phyloP scores from a whole-genome alignment of 805 yeast genomes.

The Yarrowia sp. region DNA sequence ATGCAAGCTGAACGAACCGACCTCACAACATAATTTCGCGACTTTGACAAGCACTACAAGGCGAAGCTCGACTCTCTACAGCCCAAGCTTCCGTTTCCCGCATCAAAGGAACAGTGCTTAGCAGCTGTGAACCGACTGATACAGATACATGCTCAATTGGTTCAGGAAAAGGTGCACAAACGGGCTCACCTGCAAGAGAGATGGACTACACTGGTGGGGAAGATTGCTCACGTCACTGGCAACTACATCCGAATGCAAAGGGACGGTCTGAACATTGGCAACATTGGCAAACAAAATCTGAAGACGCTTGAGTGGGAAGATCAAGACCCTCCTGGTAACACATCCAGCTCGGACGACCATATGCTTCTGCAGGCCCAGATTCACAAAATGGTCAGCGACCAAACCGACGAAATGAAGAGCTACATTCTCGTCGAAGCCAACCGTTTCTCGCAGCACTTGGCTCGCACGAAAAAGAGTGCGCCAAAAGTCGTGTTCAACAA shows the following conservation, averaged over 20 bases:
- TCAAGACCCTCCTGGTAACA: too few relatives aligned
- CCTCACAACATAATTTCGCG: too few relatives aligned
- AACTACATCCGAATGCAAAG: not conserved
- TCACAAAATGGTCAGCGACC: not conserved
- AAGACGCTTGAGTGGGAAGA: too few relatives aligned
- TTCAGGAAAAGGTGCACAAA: not conserved
- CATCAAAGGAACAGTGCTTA: not conserved
- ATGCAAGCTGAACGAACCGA: too few relatives aligned
- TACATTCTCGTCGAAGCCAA: not conserved
- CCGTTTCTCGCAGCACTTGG: not conserved
- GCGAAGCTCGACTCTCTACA: not conserved
- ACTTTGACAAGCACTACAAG: not conserved
- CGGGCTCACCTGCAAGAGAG: not conserved
- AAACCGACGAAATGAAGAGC: not conserved
- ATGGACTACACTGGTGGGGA: not conserved
- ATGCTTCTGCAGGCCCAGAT: not conserved
- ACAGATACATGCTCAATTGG: not conserved
- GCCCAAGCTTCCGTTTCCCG: not conserved
- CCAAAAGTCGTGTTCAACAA: not conserved
- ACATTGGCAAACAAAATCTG: not conserved
- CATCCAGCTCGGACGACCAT: too few relatives aligned
- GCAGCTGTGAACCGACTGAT: not conserved
- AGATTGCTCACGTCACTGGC: not conserved
- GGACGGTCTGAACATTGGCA: not conserved
- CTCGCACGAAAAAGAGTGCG: not conserved